Evolutionary conservation across 2,329 filamentous ascomycete genomes (phyloP).

Genomic region (Colletotrichum siamense): DNA sequence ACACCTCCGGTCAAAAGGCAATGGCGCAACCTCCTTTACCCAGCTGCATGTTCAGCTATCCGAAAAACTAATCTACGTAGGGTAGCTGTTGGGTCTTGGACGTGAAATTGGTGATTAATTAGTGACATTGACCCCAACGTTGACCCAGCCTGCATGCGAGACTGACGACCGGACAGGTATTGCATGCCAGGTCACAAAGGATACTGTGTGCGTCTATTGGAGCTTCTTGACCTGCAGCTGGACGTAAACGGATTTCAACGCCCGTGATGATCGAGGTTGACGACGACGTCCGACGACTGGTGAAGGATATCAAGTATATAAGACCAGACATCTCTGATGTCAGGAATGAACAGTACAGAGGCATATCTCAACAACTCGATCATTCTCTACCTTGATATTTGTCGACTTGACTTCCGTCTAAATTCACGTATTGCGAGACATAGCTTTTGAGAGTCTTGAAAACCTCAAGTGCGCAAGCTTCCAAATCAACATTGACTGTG

Average conservation of each 20-base stretch:
- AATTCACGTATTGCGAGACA: neutral
- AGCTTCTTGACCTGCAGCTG: neutral
- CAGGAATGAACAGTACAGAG: neutral
- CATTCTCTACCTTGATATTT: neutral
- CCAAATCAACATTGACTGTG: neutral
- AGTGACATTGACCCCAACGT: neutral
- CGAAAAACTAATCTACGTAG: neutral
- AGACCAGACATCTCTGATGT: neutral
- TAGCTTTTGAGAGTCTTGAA: neutral
- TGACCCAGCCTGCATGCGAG: neutral
- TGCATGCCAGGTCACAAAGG: neutral
- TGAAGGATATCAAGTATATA: neutral
- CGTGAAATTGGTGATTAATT: neutral
- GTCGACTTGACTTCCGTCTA: neutral
- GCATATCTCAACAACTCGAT: neutral
- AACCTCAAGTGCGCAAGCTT: neutral
- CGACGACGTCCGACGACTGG: neutral
- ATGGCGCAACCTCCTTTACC: neutral
- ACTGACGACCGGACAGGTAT: neutral
- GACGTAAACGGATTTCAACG: neutral
- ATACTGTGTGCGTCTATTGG: neutral
- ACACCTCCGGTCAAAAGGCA: neutral
- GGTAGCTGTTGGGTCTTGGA: neutral
- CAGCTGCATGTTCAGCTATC: neutral
- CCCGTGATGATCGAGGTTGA: neutral